Evolutionary conservation across 1,139 yeast genomes (phyloP).

Genomic region (Suhomyces bribrorum): DNA sequence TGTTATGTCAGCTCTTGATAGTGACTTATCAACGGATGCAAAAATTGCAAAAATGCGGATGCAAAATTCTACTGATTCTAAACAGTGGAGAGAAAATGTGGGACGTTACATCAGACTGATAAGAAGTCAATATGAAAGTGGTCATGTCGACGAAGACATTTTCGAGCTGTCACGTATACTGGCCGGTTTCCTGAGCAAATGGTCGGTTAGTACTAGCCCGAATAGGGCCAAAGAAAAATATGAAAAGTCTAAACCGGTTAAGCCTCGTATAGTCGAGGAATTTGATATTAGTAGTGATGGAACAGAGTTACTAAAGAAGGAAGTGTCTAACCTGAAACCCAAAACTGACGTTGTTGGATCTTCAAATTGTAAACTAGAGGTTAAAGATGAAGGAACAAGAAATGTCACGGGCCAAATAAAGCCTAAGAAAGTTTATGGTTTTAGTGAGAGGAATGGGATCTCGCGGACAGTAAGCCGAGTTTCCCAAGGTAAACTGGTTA

Average conservation of each 20-base stretch:
- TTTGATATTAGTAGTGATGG: slow-evolving; percentile 27
- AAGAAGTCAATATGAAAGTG: no score
- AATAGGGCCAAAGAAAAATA: slow-evolving; percentile 3
- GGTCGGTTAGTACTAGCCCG: no score
- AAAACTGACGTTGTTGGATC: slow-evolving; percentile 4
- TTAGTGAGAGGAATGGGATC: slow-evolving; percentile 6
- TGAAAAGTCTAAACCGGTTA: slow-evolving; percentile 2
- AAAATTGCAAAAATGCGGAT: slow-evolving; percentile 28
- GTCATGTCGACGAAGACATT: no score
- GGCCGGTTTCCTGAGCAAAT: no score
- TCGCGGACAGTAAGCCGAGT: slow-evolving; percentile 10
- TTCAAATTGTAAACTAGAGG: slow-evolving; percentile 18
- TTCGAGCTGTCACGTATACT: no score
- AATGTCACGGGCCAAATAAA: slow-evolving; percentile 1
- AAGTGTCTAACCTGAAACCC: slow-evolving; percentile 1
- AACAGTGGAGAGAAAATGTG: slow-evolving; percentile 28
- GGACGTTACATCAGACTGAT: slow-evolving; percentile 18
- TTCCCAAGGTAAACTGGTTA: slow-evolving; percentile 4
- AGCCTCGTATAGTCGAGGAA: slow-evolving; percentile 15
- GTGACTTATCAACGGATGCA: slow-evolving; percentile 19
- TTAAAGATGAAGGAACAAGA: slow-evolving; percentile 11
- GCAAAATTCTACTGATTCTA: slow-evolving; percentile 31
- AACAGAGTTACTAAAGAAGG: slow-evolving; percentile 19
- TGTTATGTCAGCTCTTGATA: slow-evolving; percentile 26
- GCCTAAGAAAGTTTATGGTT: slow-evolving; percentile 6